Conservation (phyloP, 768 basidiomycete genomes). For the Suillus spraguei region DNA sequence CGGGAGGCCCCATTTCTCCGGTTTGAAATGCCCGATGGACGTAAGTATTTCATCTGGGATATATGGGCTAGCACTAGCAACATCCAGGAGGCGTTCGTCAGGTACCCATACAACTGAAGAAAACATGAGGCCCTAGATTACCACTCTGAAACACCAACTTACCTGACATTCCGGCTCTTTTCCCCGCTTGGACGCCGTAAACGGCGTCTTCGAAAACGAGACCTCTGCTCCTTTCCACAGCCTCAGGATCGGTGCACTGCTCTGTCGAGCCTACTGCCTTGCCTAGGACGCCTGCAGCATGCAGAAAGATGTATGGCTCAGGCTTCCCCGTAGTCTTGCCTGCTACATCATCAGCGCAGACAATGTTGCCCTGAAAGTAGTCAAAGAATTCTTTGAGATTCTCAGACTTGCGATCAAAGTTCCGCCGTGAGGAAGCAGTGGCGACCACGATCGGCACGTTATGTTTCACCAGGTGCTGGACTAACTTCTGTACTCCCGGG, state of each 20-base stretch:
- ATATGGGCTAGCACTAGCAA: constrained; percentile 51
- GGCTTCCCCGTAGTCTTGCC: constrained; percentile 72
- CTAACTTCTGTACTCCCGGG: constrained; percentile 71
- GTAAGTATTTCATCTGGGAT: constrained; percentile 58
- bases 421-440: constrained; percentile 69
- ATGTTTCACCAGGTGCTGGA: constrained; percentile 70
- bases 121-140: constrained; percentile 2
- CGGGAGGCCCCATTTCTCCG: constrained; percentile 84
- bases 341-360: constrained; percentile 74
- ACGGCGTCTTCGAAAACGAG: constrained; percentile 85
- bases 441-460: constrained; percentile 80
- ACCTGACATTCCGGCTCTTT: constrained; percentile 88
- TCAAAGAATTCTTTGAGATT: constrained; percentile 61
- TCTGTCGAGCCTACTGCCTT: constrained; percentile 52
- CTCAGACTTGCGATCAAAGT: constrained; percentile 67
- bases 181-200: constrained; percentile 77
- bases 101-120: constrained; percentile 82
- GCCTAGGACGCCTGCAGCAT: constrained; percentile 64
- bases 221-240: constrained; percentile 56
- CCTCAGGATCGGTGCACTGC: constrained; percentile 36
- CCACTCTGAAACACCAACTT: constrained; percentile 18
- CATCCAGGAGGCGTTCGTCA: constrained; percentile 62
- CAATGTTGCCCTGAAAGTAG: constrained; percentile 59
- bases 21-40: constrained; percentile 74
- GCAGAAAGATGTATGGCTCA: constrained; percentile 78